Evolutionary conservation across 1,284 basidiomycete genomes (phyloP), one percentile per base, ranked within the genome.

Genomic region (Cutaneotrichosporon sp.): DNA sequence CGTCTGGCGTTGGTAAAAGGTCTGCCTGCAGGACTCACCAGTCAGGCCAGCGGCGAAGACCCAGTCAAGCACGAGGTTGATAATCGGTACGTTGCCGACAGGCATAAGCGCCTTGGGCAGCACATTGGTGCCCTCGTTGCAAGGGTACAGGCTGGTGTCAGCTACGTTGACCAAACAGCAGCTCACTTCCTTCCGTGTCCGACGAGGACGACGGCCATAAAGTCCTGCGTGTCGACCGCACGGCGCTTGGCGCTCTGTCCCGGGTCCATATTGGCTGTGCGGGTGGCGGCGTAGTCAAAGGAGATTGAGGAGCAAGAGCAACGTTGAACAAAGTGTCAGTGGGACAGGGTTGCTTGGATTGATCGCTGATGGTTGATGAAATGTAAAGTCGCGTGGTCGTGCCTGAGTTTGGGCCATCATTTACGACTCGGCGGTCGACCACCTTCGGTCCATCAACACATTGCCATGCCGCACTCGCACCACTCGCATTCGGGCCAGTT

Each of bases 401-500:
- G 26, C 26, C 26, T 30, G 26, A 30, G 10, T 30, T 30, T 14
- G 10, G 12, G 33, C 17, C 18, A 12, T 44, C 26, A 20, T 20
- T 23, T 15, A 20, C 14, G 22, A 23, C 30, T 8, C 41, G 23
- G 22, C 22, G 14, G 42, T 39, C 22, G 5, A 4, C 22, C 15
- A 39, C 17, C 36, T 15, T n/a, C n/a, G n/a, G n/a, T n/a, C 13
- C 12, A 42, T 8, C 12, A 18, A n/a, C 20, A 18, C 46, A 12
- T 4, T 36, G 15, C 36, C 30, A 93, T 92, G 90, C 88, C 88
- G 60, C 80, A 87, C 71, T 89, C 86, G 65, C 90, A 92, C 69
- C 94, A 97, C 75, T 94, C 90, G 10, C 93, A 97, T 70, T 97
- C 92, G 8, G 94, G 94, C 30, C 86, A 96, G 69, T 98, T 97